phyloP scores from a whole-genome alignment of 2,329 filamentous ascomycete species.

The Diaporthe ilicicola region DNA sequence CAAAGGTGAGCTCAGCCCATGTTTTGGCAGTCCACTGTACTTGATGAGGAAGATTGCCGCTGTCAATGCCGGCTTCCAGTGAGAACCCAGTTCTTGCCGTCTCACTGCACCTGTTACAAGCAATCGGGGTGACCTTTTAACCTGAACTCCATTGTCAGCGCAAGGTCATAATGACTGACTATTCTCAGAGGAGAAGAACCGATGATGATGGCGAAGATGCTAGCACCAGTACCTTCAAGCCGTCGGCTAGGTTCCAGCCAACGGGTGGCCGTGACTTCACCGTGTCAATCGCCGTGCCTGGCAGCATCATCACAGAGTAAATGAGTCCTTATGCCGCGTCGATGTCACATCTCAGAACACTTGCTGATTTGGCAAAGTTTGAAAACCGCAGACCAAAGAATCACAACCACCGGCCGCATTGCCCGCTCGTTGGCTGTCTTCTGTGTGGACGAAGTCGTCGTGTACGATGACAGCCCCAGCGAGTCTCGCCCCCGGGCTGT shows the following conservation, averaged over 20 bases:
- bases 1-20: slow-evolving; percentile 32
- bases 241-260: slow-evolving; percentile 74
- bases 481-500: slow-evolving; percentile 56
- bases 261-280: slow-evolving; percentile 74
- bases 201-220: slow-evolving; percentile 45
- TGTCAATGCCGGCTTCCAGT: slow-evolving; percentile 17
- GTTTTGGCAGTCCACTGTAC: background rate
- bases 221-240: slow-evolving; percentile 67
- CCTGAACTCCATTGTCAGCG: slow-evolving; percentile 8
- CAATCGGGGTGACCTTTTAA: background rate
- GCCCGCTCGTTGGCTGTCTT: slow-evolving; percentile 85
- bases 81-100: background rate
- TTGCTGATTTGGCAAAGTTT: slow-evolving; percentile 58
- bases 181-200: slow-evolving; percentile 61
- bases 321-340: slow-evolving; percentile 35
- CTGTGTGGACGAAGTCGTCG: slow-evolving; percentile 82
- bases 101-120: background rate
- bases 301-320: slow-evolving; percentile 80
- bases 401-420: slow-evolving; percentile 75
- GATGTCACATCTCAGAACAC: background rate
- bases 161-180: slow-evolving; percentile 27
- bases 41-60: background rate
- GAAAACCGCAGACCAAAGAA: slow-evolving; percentile 78
- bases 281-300: slow-evolving; percentile 79
- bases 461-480: slow-evolving; percentile 76